Evolutionary conservation across 345 rosid species (phyloP).

Genomic region (Linum trigynum): DNA sequence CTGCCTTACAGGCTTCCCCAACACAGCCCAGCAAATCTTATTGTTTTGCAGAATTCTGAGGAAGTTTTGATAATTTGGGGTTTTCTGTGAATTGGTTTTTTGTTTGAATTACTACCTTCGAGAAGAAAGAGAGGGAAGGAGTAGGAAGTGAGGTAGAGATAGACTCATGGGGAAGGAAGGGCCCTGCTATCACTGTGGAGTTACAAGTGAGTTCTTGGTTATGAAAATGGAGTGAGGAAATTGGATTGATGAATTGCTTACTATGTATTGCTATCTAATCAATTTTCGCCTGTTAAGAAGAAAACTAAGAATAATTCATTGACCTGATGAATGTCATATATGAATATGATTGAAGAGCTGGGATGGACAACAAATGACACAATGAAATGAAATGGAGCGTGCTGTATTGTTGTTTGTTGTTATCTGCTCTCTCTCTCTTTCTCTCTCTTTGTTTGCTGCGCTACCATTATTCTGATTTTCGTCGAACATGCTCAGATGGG

Average conservation of each 20-base stretch:
- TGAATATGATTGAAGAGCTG: no score
- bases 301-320: no score
- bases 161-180: slow-evolving; percentile 81
- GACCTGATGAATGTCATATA: no score
- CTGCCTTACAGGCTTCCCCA: slow-evolving; percentile 17
- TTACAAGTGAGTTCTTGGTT: slow-evolving; percentile 44
- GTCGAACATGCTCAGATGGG: no score
- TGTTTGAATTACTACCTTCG: slow-evolving; percentile 16
- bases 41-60: slow-evolving; percentile 12
- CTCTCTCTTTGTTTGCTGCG: no score
- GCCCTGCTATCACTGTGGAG: slow-evolving; percentile 98
- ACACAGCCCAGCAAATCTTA: slow-evolving; percentile 10
- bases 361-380: no score
- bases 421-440: no score
- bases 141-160: slow-evolving; percentile 18
- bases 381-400: no score
- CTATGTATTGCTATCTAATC: background rate
- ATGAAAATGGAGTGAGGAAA: background rate
- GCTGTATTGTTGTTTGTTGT: no score
- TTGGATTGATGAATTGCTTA: background rate
- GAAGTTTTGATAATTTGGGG: slow-evolving; percentile 15
- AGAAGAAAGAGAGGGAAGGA: slow-evolving; percentile 19
- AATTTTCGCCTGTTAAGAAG: no score
- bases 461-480: no score
- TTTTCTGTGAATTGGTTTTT: slow-evolving; percentile 6